Base-by-base conservation (phyloP, 2,329 filamentous ascomycete genomes). In the Penicillium corylophilum region DNA sequence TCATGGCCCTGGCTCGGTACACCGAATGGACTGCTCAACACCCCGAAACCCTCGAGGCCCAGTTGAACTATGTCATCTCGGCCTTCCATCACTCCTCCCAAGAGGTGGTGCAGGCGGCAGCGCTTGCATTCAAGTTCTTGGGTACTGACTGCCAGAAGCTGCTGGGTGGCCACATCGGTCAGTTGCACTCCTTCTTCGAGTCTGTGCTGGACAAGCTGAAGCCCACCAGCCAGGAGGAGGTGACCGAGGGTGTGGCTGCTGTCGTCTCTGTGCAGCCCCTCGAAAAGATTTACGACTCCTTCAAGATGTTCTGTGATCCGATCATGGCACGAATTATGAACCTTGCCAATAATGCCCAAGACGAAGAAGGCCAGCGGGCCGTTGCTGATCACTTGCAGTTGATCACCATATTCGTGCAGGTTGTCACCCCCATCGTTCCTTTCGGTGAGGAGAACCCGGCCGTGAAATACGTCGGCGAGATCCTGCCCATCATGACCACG, bases 1-100 rank as follows among this genome's bases (percentile, higher is more conserved):
- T 97, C 65, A 96, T 99, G 91, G 92, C 95, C 3, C 82, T 99
- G 20, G 94, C 91, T 33, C 84, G 94, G 56, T 99, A 99, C 69
- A 99, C 95, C 0, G 93, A 97, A 71, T 99, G 94, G 94, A 99
- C 95, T 0, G 85, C 94, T 5, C 86, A 90, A 43, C 94, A 99
- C 66, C 90, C 93, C 0, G 90, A 96, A 52, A 95, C 93, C 41
- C 79, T 99, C 8, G 89, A 96, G 71, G 82, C 89, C 8, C 94
- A 99, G 72, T 89, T 99, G 68, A 91, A 90, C 65, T 99, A 95
- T 74, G 95, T 99, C 65, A 92, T 96, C 60, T 88, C 87, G 4
- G 94, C 92, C 0, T 99, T 99, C 74, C 83, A 90, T 59, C 89
- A 93, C 51, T 84, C 86, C 38, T 96, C 92, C 0, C 89, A 87